A percentile compares a stretch with the other conserved stretches of the same genome.
Evolutionary conservation across 768 basidiomycete genomes (phyloP).

Genomic region (Erythrobasidium yunnanense): DNA sequence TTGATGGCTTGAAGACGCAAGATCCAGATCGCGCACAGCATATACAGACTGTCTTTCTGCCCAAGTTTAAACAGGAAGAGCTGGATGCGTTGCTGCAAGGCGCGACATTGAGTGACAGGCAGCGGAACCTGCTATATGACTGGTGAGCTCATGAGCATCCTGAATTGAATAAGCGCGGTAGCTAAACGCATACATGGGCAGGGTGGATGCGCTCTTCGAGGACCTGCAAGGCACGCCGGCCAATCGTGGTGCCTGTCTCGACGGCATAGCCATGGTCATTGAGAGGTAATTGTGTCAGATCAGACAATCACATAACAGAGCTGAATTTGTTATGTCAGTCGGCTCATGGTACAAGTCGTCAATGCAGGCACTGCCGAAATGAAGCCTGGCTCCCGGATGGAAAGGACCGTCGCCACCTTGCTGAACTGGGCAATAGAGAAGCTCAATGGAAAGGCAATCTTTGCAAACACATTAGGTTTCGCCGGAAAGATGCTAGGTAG

Average conservation of each 20-base stretch:
- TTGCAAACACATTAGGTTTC: constrained; percentile 46
- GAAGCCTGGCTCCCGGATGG: constrained; percentile 39
- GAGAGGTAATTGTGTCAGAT: constrained; percentile 40
- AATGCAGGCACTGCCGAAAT: constrained; percentile 36
- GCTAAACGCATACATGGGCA: constrained; percentile 25
- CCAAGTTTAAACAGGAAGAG: constrained; percentile 13
- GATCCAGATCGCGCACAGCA: constrained; percentile 11
- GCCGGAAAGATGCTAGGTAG: constrained; percentile 43
- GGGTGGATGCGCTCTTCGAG: constrained; percentile 38
- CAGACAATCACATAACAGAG: neutral
- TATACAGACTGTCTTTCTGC: constrained; percentile 2
- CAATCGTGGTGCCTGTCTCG: constrained; percentile 44
- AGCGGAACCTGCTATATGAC: constrained; percentile 1
- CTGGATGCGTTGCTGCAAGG: neutral
- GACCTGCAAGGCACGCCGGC: constrained; percentile 43
- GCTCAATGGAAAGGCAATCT: constrained; percentile 45
- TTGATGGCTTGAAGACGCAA: no score
- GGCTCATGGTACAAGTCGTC: constrained; percentile 40
- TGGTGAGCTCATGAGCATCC: neutral
- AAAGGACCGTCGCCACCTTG: constrained; percentile 40
- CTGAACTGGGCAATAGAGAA: constrained; percentile 45
- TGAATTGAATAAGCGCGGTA: no score
- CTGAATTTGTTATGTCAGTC: constrained; percentile 34
- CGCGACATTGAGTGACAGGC: neutral
- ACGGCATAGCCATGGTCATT: constrained; percentile 42